These are phyloP conservation scores for Phytopythium cucurbitacearum DNA, from an alignment of 352 stramenopile genomes.

Conservation along the genomic window DNA sequence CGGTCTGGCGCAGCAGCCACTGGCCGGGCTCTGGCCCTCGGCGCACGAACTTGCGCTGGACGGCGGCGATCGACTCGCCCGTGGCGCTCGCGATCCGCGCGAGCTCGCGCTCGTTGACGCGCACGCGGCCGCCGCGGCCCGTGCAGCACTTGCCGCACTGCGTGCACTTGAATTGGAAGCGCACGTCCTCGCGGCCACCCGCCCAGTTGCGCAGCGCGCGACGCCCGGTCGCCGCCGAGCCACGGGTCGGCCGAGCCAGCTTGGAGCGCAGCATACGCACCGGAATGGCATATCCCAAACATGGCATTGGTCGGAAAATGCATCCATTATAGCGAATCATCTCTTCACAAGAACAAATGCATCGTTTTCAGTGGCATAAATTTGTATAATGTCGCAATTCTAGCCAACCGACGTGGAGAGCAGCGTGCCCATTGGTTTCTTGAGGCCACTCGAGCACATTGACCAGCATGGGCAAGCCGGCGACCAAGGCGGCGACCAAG, in stretches of 20 bases:
- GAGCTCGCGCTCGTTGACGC: conserved; percentile 60
- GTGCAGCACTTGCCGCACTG: conserved; percentile 80
- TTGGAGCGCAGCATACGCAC: no score
- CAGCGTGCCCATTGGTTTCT: no score
- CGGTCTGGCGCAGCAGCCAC: conserved; percentile 42
- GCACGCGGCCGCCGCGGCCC: conserved; percentile 54
- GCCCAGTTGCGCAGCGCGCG: conserved; percentile 32
- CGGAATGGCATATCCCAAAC: no score
- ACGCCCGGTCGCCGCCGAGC: no score
- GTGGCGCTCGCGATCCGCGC: conserved; percentile 34
- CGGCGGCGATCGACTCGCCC: conserved; percentile 20
- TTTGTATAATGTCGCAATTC: no score
- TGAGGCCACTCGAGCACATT: no score
- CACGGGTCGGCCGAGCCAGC: no score
- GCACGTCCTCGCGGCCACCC: conserved; percentile 20
- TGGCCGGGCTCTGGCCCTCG: conserved; percentile 11
- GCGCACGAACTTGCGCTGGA: conserved; percentile 34
- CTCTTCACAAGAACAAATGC: no score
- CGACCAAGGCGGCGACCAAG: conserved; percentile 11
- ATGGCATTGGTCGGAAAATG: no score
- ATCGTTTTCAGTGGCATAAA: no score
- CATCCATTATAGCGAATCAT: no score
- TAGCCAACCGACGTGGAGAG: no score
- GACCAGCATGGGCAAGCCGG: conserved; percentile 9
- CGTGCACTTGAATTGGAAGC: conserved; percentile 66